Base-by-base conservation (phyloP, 177 flowering plant species). In the Vitis hybrid region DNA sequence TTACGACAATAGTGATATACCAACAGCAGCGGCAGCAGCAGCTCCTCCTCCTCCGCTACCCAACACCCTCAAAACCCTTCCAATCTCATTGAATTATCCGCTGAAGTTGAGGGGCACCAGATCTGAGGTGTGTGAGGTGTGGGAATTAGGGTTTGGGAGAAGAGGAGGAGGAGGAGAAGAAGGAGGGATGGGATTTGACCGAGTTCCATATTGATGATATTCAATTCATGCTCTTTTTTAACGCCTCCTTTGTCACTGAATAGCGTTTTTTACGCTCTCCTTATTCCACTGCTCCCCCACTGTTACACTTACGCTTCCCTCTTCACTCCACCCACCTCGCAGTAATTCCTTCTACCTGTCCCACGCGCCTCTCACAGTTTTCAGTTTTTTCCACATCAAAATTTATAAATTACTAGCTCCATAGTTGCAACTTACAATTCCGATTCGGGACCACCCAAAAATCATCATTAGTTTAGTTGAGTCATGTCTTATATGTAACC, bases 71-170 rank as follows among this genome's bases (percentile, higher is more conserved):
- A 40, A 40, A 40, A 7, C 45, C 45, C 45, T 40, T 40, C 8
- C 45, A 40, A 40, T 1, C 45, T 40, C 45, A 11, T 50, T 10
- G 40, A 23, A 5, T 18, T 23, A 4, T 10, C 40, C 23, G 10
- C 14, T 26, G 10, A 10, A 60, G 26, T 5, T 12, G 15, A 26
- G 40, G 45, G 1, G 40, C 2, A 23, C 40, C 66, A 48, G 66
- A 48, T 45, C 52, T 45, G 66, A 8, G 45, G 21, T 40, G 18
- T 18, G 62, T 3, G 14, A 12, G 30, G 62, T 60, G 40, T 71
- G 69, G 59, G 74, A 67, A 55, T 71, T 71, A 74, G 75, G 78
- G 77, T 74, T 74, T 63, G 74, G 64, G 19, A 19, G 13, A 5
- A 57, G 61, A 40, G 45, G 45, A 40, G 45, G 45, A 34, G 45